Evolutionary conservation across 1,284 basidiomycete genomes (phyloP).

Genomic region (Pholiota adiposa): DNA sequence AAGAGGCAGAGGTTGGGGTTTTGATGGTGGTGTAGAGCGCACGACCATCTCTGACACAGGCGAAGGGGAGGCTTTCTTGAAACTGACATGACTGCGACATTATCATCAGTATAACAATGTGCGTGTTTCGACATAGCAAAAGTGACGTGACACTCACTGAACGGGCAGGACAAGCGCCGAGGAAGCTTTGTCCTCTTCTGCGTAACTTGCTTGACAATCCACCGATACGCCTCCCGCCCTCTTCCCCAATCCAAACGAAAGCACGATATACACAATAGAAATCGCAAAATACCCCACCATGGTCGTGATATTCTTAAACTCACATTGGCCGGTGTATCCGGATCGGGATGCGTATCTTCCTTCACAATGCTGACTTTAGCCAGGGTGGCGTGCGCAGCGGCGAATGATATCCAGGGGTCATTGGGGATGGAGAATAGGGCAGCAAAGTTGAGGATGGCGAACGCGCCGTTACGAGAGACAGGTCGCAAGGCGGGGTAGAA

Average conservation of each 20-base stretch:
- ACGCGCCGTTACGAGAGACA: constrained; percentile 36
- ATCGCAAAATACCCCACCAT: constrained; percentile 45
- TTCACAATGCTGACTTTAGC: constrained; percentile 37
- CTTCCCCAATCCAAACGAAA: constrained; percentile 45
- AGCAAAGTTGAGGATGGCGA: constrained; percentile 35
- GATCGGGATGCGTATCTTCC: constrained; percentile 13
- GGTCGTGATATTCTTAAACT: constrained; percentile 30
- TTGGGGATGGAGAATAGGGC: constrained; percentile 38
- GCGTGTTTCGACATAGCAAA: background rate
- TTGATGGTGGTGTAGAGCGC: constrained; percentile 19
- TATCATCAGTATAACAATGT: background rate
- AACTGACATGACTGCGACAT: background rate
- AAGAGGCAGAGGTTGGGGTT: constrained; percentile 27
- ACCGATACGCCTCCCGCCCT: constrained; percentile 39
- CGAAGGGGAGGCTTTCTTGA: background rate
- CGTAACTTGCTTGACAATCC: constrained; percentile 19
- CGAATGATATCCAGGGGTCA: constrained; percentile 36
- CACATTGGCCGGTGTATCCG: constrained; percentile 2
- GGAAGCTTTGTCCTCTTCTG: constrained; percentile 12
- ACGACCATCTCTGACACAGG: constrained; percentile 13
- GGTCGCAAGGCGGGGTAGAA: constrained; percentile 44
- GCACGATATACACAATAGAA: constrained; percentile 40
- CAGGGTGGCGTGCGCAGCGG: constrained; percentile 36
- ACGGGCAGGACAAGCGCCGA: constrained; percentile 9
- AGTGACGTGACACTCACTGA: constrained; percentile 5